Percentiles rank a stretch among this genome's conserved stretches.
Evolutionary conservation across 192 early-diverging fungal genomes (phyloP).

Genomic region (Coemansia sp.): DNA sequence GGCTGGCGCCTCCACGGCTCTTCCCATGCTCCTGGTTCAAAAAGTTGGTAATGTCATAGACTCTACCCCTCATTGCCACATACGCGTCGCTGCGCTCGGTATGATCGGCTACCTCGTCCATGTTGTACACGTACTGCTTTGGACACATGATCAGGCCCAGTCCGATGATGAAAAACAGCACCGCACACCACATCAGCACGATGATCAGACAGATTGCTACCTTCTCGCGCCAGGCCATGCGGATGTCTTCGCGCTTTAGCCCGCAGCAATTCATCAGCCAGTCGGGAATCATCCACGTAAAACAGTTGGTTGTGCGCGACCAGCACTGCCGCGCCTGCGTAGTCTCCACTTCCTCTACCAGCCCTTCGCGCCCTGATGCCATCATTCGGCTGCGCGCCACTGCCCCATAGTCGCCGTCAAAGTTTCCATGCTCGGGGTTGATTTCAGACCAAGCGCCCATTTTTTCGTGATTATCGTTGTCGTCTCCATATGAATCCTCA

Average conservation of each 20-base stretch:
- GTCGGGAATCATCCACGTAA: constrained; percentile 40
- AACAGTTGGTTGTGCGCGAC: constrained; percentile 27
- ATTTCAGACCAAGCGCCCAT: constrained; percentile 7
- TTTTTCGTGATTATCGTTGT: neutral
- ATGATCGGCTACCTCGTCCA: constrained; percentile 61
- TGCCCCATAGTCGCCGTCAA: constrained; percentile 25
- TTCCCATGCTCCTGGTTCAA: constrained; percentile 60
- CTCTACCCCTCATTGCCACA: constrained; percentile 64
- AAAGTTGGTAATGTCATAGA: constrained; percentile 70
- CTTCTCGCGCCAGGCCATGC: constrained; percentile 96
- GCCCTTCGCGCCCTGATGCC: constrained; percentile 66
- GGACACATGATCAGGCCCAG: constrained; percentile 84
- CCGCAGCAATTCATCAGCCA: constrained; percentile 44
- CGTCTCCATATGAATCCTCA: no score
- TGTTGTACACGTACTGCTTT: constrained; percentile 60
- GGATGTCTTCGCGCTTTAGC: constrained; percentile 87
- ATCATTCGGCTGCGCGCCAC: constrained; percentile 18
- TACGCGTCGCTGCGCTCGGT: constrained; percentile 58
- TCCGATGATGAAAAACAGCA: constrained; percentile 87
- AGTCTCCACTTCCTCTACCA: constrained; percentile 73
- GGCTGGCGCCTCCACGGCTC: constrained; percentile 37
- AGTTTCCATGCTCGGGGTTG: constrained; percentile 15
- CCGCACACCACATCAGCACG: constrained; percentile 66
- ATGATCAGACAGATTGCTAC: constrained; percentile 82
- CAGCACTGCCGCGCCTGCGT: constrained; percentile 39